Conservation (phyloP, 331 rosid species). For the Prunus yedoensis region DNA sequence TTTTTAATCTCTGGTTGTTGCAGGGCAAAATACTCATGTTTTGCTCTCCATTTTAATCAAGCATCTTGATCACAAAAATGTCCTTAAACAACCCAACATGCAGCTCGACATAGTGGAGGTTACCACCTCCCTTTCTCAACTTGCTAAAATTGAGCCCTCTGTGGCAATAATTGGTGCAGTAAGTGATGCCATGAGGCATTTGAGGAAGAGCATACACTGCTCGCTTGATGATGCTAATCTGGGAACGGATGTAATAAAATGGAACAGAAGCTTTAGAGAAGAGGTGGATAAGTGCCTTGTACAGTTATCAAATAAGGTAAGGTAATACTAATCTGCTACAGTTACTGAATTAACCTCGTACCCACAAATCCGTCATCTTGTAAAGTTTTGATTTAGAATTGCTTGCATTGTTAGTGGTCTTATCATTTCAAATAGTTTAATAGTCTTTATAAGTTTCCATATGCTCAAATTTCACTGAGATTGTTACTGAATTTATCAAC, state of each 20-base stretch:
- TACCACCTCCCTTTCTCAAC: constrained; percentile 66
- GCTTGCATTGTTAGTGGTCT: constrained; percentile 3
- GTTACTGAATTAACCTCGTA: constrained; percentile 17
- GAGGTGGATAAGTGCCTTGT: constrained; percentile 88
- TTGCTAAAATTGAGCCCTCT: constrained; percentile 73
- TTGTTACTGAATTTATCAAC: constrained; percentile 15
- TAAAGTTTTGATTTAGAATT: constrained; percentile 14
- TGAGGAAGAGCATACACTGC: constrained; percentile 75
- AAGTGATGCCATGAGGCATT: constrained; percentile 87
- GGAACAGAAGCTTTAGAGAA: constrained; percentile 68
- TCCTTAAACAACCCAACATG: constrained; percentile 72
- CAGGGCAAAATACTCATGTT: constrained; percentile 85
- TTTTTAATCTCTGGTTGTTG: constrained; percentile 13
- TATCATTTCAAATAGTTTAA: constrained; percentile 12
- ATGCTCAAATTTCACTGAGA: constrained; percentile 5
- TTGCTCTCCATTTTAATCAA: constrained; percentile 76
- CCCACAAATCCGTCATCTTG: neutral
- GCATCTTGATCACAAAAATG: constrained; percentile 89
- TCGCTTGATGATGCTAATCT: constrained; percentile 60
- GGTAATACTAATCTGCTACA: constrained; percentile 41
- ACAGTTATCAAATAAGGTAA: constrained; percentile 81
- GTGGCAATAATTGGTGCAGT: constrained; percentile 63
- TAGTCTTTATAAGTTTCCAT: neutral
- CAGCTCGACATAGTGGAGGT: constrained; percentile 85
- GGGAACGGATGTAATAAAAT: constrained; percentile 46